phyloP scores from a whole-genome alignment of 768 basidiomycete genomes.

The Mycena indigotica region DNA sequence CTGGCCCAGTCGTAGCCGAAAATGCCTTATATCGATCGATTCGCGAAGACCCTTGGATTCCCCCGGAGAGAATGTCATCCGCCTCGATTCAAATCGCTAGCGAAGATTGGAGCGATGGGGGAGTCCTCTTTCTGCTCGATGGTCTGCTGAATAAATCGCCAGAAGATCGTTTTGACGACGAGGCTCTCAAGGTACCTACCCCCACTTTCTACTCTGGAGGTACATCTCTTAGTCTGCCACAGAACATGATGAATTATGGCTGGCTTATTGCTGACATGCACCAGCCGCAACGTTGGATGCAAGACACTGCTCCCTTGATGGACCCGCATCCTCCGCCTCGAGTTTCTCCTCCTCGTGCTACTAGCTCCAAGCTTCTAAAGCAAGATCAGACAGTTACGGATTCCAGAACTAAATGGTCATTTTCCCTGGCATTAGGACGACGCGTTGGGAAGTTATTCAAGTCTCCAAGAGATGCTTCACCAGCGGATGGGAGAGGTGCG shows the following conservation, averaged over 20 bases:
- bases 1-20: slow-evolving; percentile 5
- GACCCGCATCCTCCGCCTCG: background rate
- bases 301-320: background rate
- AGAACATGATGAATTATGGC: background rate
- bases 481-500: background rate
- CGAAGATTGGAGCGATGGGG: slow-evolving; percentile 2
- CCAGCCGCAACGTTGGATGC: slow-evolving; percentile 11
- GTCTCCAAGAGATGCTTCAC: background rate
- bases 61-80: slow-evolving; percentile 3
- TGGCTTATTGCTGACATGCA: slow-evolving; percentile 18
- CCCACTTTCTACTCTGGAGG: too few relatives aligned
- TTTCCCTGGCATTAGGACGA: slow-evolving; percentile 1
- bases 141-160: slow-evolving; percentile 9
- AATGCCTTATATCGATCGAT: slow-evolving; percentile 12
- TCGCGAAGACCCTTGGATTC: slow-evolving; percentile 7
- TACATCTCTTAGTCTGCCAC: background rate
- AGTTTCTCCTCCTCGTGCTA: background rate
- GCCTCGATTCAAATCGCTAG: background rate
- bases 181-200: slow-evolving; percentile 6
- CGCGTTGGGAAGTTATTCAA: slow-evolving; percentile 17
- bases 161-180: slow-evolving; percentile 1
- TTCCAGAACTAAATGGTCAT: slow-evolving; percentile 13
- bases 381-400: slow-evolving; percentile 14
- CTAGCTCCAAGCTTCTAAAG: slow-evolving; percentile 2
- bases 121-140: slow-evolving; percentile 8